A percentile compares a stretch with the other conserved stretches of the same genome.
These are phyloP conservation scores for Panicum virgatum DNA, from an alignment of 202 grass and related monocot species.

Conservation along the genomic window DNA sequence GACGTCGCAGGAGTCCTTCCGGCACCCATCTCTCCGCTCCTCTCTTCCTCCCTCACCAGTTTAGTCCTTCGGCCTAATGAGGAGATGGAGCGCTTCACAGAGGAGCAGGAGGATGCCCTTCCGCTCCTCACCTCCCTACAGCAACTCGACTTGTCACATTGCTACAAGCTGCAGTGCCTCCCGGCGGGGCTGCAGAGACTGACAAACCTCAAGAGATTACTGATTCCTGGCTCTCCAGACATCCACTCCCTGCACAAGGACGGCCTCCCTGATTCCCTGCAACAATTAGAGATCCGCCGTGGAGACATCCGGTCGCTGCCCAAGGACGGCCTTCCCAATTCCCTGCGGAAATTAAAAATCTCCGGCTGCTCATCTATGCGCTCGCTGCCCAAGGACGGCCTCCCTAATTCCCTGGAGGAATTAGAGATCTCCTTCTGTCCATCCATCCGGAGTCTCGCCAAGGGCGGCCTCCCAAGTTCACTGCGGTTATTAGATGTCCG, in stretches of 20 bases:
- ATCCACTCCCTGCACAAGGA: neutral
- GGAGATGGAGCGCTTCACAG: neutral
- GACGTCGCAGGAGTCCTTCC: neutral
- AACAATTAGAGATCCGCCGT: neutral
- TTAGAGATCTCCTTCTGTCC: accelerated
- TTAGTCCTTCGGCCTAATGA: accelerated
- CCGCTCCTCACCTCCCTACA: constrained; percentile 7
- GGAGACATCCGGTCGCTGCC: neutral
- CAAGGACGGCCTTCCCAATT: neutral
- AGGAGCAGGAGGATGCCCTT: neutral
- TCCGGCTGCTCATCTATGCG: accelerated
- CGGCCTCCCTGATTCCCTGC: neutral
- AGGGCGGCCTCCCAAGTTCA: neutral
- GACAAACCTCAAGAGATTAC: neutral
- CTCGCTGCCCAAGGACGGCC: neutral
- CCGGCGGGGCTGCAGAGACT: neutral
- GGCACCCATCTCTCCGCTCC: neutral
- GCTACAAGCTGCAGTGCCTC: neutral
- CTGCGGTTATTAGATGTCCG: neutral
- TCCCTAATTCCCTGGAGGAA: neutral
- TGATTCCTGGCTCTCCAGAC: accelerated
- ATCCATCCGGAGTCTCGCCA: neutral
- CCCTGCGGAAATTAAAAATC: neutral
- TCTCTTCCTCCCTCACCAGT: neutral
- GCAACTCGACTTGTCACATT: accelerated